phyloP scores from a whole-genome alignment of 164 flowering plant species.

The grape (Vitis vinifera) region DNA sequence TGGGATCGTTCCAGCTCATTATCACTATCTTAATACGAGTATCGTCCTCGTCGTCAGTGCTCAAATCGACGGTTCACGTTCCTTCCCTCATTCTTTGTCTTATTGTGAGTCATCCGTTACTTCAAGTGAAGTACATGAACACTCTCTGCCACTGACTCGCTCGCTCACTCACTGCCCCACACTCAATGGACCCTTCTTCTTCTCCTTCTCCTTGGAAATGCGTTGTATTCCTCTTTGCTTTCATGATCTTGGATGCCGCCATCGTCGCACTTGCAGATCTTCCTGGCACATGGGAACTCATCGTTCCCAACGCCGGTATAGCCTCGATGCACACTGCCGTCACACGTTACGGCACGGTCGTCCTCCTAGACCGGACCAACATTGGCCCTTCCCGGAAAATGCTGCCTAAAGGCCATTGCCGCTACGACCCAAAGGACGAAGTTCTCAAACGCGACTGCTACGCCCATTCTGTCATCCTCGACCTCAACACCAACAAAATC shows the following conservation, averaged over 20 bases:
- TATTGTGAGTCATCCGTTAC: too few species aligned
- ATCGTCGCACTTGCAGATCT: slow-evolving; percentile 34
- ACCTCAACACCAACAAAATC: slow-evolving; percentile 47
- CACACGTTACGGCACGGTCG: slow-evolving; percentile 74
- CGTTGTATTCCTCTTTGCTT: slow-evolving; percentile 1
- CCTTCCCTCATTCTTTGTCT: too few species aligned
- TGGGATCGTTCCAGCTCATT: too few species aligned
- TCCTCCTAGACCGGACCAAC: slow-evolving; percentile 89
- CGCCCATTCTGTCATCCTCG: slow-evolving; percentile 76
- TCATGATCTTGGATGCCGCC: neutral
- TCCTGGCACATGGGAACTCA: slow-evolving; percentile 86
- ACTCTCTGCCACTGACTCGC: too few species aligned
- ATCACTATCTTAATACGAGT: too few species aligned
- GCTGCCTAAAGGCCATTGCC: slow-evolving; percentile 58
- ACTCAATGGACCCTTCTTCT: neutral
- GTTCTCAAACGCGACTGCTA: slow-evolving; percentile 63
- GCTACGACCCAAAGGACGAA: slow-evolving; percentile 40
- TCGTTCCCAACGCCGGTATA: slow-evolving; percentile 70
- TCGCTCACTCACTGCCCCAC: too few species aligned
- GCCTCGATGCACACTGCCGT: slow-evolving; percentile 97
- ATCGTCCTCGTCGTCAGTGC: neutral
- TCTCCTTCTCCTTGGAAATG: neutral
- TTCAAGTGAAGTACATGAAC: too few species aligned
- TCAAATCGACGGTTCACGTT: neutral
- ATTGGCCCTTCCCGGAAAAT: slow-evolving; percentile 63